These are phyloP conservation scores for Barnettozyma vustinii DNA, from an alignment of 805 yeast species.

Conservation along the genomic window DNA sequence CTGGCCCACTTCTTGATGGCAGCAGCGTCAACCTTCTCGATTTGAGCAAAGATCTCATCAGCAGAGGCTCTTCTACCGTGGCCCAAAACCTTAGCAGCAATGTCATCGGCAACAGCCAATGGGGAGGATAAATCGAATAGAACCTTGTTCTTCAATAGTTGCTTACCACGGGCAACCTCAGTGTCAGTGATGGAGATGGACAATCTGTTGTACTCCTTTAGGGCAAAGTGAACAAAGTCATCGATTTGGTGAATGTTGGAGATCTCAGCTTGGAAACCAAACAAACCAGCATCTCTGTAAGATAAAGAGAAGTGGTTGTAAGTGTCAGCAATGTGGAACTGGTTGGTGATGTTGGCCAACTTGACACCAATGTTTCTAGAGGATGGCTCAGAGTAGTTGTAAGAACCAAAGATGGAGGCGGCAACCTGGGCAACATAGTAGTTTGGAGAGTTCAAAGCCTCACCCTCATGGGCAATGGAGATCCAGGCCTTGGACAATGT, in stretches of 20 bases:
- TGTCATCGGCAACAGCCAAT: constrained; percentile 45
- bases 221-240: constrained; percentile 73
- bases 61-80: constrained; percentile 58
- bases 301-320: constrained; percentile 68
- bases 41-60: constrained; percentile 51
- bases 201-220: constrained; percentile 86
- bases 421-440: constrained; percentile 72
- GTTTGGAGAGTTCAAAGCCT: constrained; percentile 54
- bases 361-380: constrained; percentile 61
- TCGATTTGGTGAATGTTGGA: constrained; percentile 57
- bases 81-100: constrained; percentile 56
- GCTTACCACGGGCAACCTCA: constrained; percentile 75
- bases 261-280: constrained; percentile 73
- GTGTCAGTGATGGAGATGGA: constrained; percentile 68
- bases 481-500: constrained; percentile 77
- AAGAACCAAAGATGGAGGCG: constrained; percentile 54
- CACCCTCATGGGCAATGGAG: constrained; percentile 72
- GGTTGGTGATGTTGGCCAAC: constrained; percentile 62
- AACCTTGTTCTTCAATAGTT: constrained; percentile 58
- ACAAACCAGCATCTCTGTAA: constrained; percentile 74
- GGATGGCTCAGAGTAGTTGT: constrained; percentile 48
- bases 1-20: constrained; percentile 72
- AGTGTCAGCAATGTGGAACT: constrained; percentile 67
- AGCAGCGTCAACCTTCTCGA: constrained; percentile 57
- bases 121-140: constrained; percentile 46